A percentile compares a stretch with the other conserved stretches of the same genome.
Conservation (phyloP, 163 green algal species). For the Chlorella variabilis region DNA sequence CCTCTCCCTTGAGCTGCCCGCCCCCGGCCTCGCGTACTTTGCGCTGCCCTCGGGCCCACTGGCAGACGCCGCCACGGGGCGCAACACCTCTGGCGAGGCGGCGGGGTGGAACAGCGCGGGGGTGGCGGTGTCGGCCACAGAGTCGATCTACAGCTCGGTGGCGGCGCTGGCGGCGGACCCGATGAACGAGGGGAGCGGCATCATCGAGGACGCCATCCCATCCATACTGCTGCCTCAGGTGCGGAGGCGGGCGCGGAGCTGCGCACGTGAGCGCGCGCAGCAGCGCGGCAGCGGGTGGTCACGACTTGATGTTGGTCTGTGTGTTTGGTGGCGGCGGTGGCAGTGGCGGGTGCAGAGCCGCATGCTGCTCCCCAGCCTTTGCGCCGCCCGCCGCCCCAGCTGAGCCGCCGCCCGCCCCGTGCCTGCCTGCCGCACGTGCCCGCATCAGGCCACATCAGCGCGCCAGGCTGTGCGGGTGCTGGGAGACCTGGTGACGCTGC, state of each 20-base stretch:
- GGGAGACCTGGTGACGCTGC: background rate
- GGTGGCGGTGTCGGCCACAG: constrained; percentile 16
- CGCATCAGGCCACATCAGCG: constrained; percentile 14
- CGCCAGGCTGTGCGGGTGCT: constrained; percentile 14
- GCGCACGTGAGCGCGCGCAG: background rate
- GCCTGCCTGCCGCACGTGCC: background rate
- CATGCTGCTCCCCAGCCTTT: no score
- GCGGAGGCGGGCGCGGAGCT: background rate
- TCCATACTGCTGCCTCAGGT: constrained; percentile 35
- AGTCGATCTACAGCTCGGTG: constrained; percentile 24
- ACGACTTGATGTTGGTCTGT: no score
- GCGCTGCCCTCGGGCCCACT: constrained; percentile 23
- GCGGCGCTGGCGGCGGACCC: constrained; percentile 25
- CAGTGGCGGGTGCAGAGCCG: no score
- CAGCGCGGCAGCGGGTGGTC: no score
- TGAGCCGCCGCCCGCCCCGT: no score
- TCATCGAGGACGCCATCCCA: constrained; percentile 36
- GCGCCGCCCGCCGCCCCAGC: no score
- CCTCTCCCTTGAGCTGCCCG: constrained; percentile 7
- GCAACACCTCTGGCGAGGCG: constrained; percentile 24
- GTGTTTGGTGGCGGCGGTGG: no score
- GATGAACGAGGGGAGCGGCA: constrained; percentile 8
- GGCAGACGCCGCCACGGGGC: background rate
- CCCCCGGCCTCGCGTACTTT: constrained; percentile 21
- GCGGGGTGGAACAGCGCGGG: constrained; percentile 16